Evolutionary conservation across 2,329 filamentous ascomycete species (phyloP), one percentile per base, ranked within the genome.

Genomic region (Fusarium sp.): DNA sequence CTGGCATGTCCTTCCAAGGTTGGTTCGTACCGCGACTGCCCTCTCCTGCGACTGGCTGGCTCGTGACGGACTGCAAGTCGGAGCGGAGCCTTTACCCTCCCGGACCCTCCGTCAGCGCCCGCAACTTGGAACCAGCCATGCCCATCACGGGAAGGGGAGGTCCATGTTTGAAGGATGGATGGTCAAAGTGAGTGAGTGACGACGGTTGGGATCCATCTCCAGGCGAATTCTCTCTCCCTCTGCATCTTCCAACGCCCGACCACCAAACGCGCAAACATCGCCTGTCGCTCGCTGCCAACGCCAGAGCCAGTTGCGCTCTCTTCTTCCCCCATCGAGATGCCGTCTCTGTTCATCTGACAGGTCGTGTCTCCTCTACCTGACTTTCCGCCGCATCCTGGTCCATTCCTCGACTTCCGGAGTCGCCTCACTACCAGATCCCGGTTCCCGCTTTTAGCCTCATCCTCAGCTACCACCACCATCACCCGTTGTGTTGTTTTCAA

Each of bases 271-370:
- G n/a, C 40, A 29, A 27, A 36, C 18, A 35, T 25, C 38, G 29
- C 25, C 31, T 22, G 10, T 18, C 16, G n/a, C 29, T 11, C 16
- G 9, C 36, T 59, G 35, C 45, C 52, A 38, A 20, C 57, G 52
- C 22, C 52, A 63, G 59, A 56, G 64, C 56, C 65, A 38, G 36
- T 47, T 45, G 33, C 36, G 42, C 33, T 66, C 31, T 35, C 38
- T 52, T 35, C 63, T 62, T 45, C 33, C n/a, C 31, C 33, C 38
- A 65, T 31, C 66, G 69, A 73, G 29, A 79, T 79, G 78, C 69
- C 42, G 31, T 57, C 63, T 57, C 45, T 40, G 63, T 33, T 56
- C 58, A 57, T 67, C 56, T 78, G 72, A 79, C 58, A 73, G 69
- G 52, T 67, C 60, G 65, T 59, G 71, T 62, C 57, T 66, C 69